phyloP scores from a whole-genome alignment of 2,329 filamentous ascomycete species.

The Neofusicoccum sp. region DNA sequence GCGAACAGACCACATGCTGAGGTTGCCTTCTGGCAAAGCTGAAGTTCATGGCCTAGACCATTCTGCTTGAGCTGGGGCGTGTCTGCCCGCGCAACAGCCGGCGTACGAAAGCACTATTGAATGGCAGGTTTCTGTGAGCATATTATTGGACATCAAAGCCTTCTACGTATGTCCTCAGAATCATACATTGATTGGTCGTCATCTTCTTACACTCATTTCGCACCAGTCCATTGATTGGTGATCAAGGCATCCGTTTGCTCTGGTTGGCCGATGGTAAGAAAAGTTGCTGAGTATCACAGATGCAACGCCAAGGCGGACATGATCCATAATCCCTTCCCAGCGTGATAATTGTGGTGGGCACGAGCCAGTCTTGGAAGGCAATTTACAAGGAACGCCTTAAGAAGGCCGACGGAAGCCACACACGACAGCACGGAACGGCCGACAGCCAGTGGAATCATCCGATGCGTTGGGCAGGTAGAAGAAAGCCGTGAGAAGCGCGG shows the following conservation, averaged over 20 bases:
- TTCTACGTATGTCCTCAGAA: background rate
- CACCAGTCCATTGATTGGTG: background rate
- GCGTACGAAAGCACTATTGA: background rate
- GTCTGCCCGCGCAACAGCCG: background rate
- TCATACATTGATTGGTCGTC: background rate
- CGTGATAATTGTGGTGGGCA: background rate
- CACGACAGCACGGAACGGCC: background rate
- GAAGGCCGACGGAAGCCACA: conserved; percentile 1
- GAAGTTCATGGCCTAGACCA: background rate
- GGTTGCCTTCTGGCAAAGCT: background rate
- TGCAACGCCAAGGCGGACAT: background rate
- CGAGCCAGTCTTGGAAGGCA: background rate
- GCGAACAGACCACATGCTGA: background rate
- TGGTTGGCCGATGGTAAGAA: background rate
- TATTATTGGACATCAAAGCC: background rate
- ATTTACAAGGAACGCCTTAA: conserved; percentile 7
- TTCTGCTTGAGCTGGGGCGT: background rate
- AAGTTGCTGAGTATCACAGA: too few relatives aligned
- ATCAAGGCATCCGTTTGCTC: background rate
- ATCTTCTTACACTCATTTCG: background rate
- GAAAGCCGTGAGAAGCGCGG: background rate
- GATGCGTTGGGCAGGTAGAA: background rate
- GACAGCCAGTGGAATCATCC: background rate
- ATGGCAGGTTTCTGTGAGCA: background rate
- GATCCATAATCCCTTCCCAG: background rate